Evolutionary conservation across 345 rosid species (phyloP).

Genomic region (Acer saccharum): DNA sequence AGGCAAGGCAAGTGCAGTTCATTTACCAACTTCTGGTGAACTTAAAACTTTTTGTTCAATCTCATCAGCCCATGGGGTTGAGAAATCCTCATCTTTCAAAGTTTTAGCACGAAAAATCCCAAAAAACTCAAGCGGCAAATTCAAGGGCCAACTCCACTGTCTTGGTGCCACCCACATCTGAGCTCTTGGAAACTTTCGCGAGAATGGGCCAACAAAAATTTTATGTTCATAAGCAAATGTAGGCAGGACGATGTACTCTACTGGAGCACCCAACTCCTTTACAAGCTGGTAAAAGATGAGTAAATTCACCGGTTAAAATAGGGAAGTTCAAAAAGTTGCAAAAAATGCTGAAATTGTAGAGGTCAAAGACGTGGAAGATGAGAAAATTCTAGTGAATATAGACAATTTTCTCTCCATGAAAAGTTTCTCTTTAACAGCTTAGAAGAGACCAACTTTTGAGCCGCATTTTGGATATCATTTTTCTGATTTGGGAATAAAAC

Average conservation of each 20-base stretch:
- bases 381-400: too few species aligned
- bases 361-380: too few species aligned
- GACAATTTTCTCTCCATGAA: not conserved
- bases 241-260: conserved; percentile 83
- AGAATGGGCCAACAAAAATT: conserved; percentile 93
- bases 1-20: conserved; percentile 6
- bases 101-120: conserved; percentile 88
- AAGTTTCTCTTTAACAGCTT: too few species aligned
- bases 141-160: conserved; percentile 99
- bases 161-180: conserved; percentile 97
- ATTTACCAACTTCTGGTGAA: conserved; percentile 95
- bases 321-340: not conserved
- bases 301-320: not conserved
- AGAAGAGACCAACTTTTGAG: too few species aligned
- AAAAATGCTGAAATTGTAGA: not conserved
- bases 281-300: conserved; percentile 56
- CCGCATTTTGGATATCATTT: too few species aligned
- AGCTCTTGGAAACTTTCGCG: conserved; percentile 89
- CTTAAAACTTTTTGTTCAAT: conserved; percentile 91
- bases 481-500: too few species aligned
- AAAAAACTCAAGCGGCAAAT: conserved; percentile 87
- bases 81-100: conserved; percentile 66
- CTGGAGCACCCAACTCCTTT: conserved; percentile 85
- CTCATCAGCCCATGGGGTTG: conserved; percentile 89
- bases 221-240: conserved; percentile 98